Conservation (phyloP, 352 stramenopile genomes). For the Pythium grandisporangium region DNA sequence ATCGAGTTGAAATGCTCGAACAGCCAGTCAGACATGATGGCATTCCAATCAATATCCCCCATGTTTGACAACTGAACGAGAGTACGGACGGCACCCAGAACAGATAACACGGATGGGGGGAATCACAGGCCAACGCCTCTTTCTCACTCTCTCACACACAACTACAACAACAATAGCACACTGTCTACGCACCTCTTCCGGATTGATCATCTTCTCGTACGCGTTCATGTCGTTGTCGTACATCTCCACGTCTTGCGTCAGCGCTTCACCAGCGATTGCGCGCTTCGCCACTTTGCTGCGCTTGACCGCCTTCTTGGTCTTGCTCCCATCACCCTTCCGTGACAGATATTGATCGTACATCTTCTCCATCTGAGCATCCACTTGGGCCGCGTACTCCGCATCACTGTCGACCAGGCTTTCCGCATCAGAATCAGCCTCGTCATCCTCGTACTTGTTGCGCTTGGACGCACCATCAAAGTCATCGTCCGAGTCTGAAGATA, state of each 20-base stretch:
- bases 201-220: slow-evolving; percentile 85
- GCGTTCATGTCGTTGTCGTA: slow-evolving; percentile 70
- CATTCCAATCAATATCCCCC: slow-evolving; percentile 65
- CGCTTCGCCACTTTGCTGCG: slow-evolving; percentile 80
- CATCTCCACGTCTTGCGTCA: slow-evolving; percentile 75
- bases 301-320: slow-evolving; percentile 81
- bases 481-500: slow-evolving; percentile 31
- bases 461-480: slow-evolving; percentile 25
- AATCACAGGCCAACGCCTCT: too few relatives aligned
- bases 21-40: slow-evolving; percentile 80
- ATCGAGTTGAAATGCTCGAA: slow-evolving; percentile 21
- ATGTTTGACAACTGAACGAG: slow-evolving; percentile 91
- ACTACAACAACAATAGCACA: slow-evolving; percentile 7
- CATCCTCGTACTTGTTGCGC: slow-evolving; percentile 18
- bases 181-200: slow-evolving; percentile 70
- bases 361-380: slow-evolving; percentile 82
- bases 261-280: slow-evolving; percentile 64
- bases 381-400: slow-evolving; percentile 66
- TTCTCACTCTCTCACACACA: too few relatives aligned
- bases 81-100: slow-evolving; percentile 81
- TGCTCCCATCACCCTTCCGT: slow-evolving; percentile 66
- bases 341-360: slow-evolving; percentile 76
- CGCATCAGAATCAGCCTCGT: slow-evolving; percentile 9
- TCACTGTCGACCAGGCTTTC: slow-evolving; percentile 32
- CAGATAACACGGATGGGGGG: slow-evolving; percentile 89